Percentiles rank a stretch among this genome's conserved stretches.
phyloP scores from a whole-genome alignment of 2,329 filamentous ascomycete species.

The Xenosphaeropsis pyriputrescens region DNA sequence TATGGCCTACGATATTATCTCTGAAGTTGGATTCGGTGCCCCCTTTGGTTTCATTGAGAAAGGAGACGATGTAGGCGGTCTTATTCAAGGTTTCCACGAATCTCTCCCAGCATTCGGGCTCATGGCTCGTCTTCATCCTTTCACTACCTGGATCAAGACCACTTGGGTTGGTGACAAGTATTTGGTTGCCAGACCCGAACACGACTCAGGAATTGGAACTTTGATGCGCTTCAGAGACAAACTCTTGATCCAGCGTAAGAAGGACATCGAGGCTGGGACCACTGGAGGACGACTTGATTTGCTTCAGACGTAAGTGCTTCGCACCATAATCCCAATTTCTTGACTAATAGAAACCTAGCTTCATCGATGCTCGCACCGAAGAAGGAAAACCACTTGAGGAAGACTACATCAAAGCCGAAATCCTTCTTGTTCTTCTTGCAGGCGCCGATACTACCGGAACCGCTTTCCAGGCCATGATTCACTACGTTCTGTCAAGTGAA shows the following conservation, averaged over 20 bases:
- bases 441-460: conserved; percentile 37
- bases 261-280: conserved; percentile 30
- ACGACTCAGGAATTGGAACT: conserved; percentile 36
- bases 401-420: conserved; percentile 10
- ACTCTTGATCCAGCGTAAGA: conserved; percentile 30
- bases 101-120: conserved; percentile 34
- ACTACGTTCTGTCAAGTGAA: conserved; percentile 23
- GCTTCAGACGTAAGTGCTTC: conserved; percentile 28
- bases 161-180: conserved; percentile 34
- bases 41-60: conserved; percentile 39
- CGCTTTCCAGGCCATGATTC: conserved; percentile 30
- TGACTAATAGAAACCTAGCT: conserved; percentile 5
- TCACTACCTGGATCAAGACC: conserved; percentile 37
- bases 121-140: conserved; percentile 34
- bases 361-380: conserved; percentile 21
- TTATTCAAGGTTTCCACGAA: conserved; percentile 39
- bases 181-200: conserved; percentile 34
- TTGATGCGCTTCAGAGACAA: conserved; percentile 42
- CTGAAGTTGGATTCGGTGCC: conserved; percentile 37
- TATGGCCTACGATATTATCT: conserved; percentile 42
- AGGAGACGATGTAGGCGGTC: conserved; percentile 33
- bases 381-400: conserved; percentile 10
- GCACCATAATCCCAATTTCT: neutral
- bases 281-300: conserved; percentile 30
- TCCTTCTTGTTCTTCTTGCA: conserved; percentile 22